A percentile compares a stretch with the other conserved stretches of the same genome.
Conservation (phyloP, 305 asterid genomes). For the Fraxinus nigra region DNA sequence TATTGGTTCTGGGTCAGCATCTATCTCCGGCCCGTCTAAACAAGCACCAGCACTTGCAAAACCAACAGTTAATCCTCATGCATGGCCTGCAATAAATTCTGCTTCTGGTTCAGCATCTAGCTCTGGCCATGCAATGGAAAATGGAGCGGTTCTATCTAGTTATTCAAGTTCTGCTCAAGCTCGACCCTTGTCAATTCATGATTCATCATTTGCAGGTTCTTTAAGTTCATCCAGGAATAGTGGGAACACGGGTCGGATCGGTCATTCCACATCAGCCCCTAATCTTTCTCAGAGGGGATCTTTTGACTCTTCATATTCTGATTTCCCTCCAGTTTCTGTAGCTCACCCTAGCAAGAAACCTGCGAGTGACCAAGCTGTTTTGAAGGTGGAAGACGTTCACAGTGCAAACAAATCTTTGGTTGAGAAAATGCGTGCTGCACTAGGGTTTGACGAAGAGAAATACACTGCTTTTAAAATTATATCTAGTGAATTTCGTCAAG, state of each 20-base stretch:
- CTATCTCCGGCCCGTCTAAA: slow-evolving; percentile 52
- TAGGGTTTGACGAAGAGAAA: slow-evolving; percentile 71
- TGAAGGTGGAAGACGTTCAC: slow-evolving; percentile 60
- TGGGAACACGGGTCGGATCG: slow-evolving; percentile 39
- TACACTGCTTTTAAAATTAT: slow-evolving; percentile 67
- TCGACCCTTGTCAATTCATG: slow-evolving; percentile 34
- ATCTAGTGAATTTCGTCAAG: slow-evolving; percentile 77
- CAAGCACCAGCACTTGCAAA: slow-evolving; percentile 18
- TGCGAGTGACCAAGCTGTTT: slow-evolving; percentile 30
- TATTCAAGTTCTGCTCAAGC: slow-evolving; percentile 34
- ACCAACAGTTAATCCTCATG: slow-evolving; percentile 19
- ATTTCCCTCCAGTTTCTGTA: slow-evolving; percentile 83
- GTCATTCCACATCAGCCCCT: slow-evolving; percentile 87
- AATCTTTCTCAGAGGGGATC: slow-evolving; percentile 54
- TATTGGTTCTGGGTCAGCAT: slow-evolving; percentile 52
- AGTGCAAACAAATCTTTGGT: slow-evolving; percentile 80
- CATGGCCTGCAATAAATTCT: slow-evolving; percentile 67
- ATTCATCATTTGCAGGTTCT: slow-evolving; percentile 44
- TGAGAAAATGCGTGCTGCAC: slow-evolving; percentile 75
- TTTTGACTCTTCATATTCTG: slow-evolving; percentile 41
- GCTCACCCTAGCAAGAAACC: slow-evolving; percentile 47
- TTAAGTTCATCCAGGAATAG: slow-evolving; percentile 46
- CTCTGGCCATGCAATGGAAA: slow-evolving; percentile 41
- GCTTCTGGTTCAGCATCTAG: slow-evolving; percentile 55
- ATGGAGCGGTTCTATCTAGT: slow-evolving; percentile 36